These are phyloP conservation scores for Isabelozyma heimii DNA, from an alignment of 805 yeast genomes.

Conservation along the genomic window DNA sequence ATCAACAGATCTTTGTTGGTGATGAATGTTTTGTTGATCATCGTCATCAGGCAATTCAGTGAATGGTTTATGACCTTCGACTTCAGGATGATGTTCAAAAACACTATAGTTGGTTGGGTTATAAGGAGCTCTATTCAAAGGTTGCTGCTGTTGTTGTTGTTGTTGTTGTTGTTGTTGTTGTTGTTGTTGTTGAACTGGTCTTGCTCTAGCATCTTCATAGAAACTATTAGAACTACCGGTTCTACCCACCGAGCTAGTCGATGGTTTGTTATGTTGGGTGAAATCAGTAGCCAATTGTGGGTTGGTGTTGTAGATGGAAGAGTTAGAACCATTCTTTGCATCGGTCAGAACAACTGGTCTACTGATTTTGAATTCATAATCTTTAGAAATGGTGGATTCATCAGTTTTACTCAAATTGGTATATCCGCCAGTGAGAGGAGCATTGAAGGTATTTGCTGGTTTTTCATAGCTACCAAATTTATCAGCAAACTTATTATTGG, in stretches of 20 bases:
- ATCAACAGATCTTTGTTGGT: slow-evolving; percentile 4
- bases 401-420: slow-evolving; percentile 5
- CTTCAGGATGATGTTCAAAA: slow-evolving; percentile 44
- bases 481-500: slow-evolving; percentile 14
- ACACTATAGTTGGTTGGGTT: slow-evolving; percentile 23
- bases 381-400: slow-evolving; percentile 21
- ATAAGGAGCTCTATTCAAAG: slow-evolving; percentile 27
- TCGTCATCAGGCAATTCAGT: slow-evolving; percentile 36
- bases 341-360: background rate
- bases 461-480: slow-evolving; percentile 9
- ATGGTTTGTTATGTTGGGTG: slow-evolving; percentile 18
- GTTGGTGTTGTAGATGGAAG: slow-evolving; percentile 27
- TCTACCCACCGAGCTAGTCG: slow-evolving; percentile 8
- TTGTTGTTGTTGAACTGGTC: slow-evolving; percentile 2
- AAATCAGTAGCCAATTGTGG: slow-evolving; percentile 34
- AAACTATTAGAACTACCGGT: slow-evolving; percentile 4
- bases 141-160: slow-evolving; percentile 20
- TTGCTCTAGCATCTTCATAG: slow-evolving; percentile 10
- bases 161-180: slow-evolving; percentile 29
- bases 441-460: slow-evolving; percentile 7
- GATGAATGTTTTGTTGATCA: slow-evolving; percentile 3
- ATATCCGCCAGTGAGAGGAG: slow-evolving; percentile 7
- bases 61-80: slow-evolving; percentile 45
- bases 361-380: slow-evolving; percentile 17
- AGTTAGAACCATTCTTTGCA: slow-evolving; percentile 10